Evolutionary conservation across 1,284 basidiomycete genomes (phyloP).

Genomic region (Sanghuangporus sanghuang): DNA sequence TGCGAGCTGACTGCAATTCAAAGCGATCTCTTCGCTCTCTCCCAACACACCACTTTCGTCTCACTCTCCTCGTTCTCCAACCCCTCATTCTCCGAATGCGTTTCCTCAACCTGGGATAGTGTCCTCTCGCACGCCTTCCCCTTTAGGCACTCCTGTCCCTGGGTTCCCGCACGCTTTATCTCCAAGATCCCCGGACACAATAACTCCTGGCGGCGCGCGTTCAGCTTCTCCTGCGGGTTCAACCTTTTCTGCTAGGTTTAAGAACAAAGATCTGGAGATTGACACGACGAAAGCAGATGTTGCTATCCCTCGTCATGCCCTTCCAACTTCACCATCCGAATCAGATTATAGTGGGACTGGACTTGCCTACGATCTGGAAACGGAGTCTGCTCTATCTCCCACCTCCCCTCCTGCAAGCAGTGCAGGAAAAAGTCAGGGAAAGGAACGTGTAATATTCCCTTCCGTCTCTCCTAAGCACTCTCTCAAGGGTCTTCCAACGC

Average conservation of each 20-base stretch:
- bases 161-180: conserved; percentile 7
- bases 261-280: conserved; percentile 7
- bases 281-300: conserved; percentile 9
- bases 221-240: conserved; percentile 7
- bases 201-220: neutral
- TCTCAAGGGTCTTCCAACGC: conserved; percentile 23
- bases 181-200: conserved; percentile 10
- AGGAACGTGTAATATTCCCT: conserved; percentile 18
- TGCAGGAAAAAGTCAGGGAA: neutral
- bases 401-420: conserved; percentile 18
- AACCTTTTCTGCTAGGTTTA: conserved; percentile 1
- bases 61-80: conserved; percentile 31
- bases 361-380: conserved; percentile 26
- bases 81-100: conserved; percentile 24
- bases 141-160: conserved; percentile 21
- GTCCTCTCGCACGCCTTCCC: conserved; percentile 26
- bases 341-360: conserved; percentile 23
- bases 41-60: conserved; percentile 30
- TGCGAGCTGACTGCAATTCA: conserved; percentile 17
- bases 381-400: conserved; percentile 16
- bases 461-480: conserved; percentile 16
- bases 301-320: conserved; percentile 11
- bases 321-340: conserved; percentile 23
- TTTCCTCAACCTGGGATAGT: conserved; percentile 18
- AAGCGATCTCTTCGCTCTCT: conserved; percentile 30